These are phyloP conservation scores for Fusarium oligoseptatum DNA, from an alignment of 2,329 filamentous ascomycete genomes.

Conservation along the genomic window DNA sequence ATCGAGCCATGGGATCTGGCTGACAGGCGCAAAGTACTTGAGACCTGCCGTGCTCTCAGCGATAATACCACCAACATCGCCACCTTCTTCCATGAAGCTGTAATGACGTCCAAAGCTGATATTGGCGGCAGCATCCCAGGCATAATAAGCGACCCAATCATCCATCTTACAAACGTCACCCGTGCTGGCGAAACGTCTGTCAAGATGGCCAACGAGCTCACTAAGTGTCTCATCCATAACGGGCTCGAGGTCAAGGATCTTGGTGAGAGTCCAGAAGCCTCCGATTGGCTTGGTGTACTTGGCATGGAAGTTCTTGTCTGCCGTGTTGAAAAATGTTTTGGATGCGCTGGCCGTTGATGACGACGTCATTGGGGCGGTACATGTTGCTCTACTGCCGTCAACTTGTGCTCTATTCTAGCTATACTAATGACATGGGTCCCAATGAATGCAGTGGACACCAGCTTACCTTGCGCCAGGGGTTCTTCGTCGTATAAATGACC, in stretches of 20 bases:
- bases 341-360: conserved; percentile 36
- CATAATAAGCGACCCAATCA: conserved; percentile 40
- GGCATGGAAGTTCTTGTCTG: conserved; percentile 36
- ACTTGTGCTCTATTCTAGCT: background rate
- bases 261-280: conserved; percentile 38
- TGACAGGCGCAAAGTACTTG: conserved; percentile 37
- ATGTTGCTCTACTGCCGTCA: conserved; percentile 22
- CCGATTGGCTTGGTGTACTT: conserved; percentile 41
- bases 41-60: conserved; percentile 23
- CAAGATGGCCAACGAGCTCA: conserved; percentile 22
- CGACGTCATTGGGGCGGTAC: conserved; percentile 38
- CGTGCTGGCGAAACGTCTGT: conserved; percentile 23
- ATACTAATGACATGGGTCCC: background rate
- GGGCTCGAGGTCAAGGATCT: conserved; percentile 37
- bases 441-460: too few species aligned
- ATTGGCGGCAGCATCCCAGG: conserved; percentile 38
- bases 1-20: conserved; percentile 41
- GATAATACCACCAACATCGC: conserved; percentile 31
- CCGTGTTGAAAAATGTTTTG: conserved; percentile 43
- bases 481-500: conserved; percentile 32
- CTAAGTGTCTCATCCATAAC: conserved; percentile 40
- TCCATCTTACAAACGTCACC: conserved; percentile 33
- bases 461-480: conserved; percentile 36
- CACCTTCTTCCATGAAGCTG: conserved; percentile 33
- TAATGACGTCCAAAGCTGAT: conserved; percentile 35